Conservation (phyloP, 2,329 filamentous ascomycete species). For the Botryosphaeria agaves region DNA sequence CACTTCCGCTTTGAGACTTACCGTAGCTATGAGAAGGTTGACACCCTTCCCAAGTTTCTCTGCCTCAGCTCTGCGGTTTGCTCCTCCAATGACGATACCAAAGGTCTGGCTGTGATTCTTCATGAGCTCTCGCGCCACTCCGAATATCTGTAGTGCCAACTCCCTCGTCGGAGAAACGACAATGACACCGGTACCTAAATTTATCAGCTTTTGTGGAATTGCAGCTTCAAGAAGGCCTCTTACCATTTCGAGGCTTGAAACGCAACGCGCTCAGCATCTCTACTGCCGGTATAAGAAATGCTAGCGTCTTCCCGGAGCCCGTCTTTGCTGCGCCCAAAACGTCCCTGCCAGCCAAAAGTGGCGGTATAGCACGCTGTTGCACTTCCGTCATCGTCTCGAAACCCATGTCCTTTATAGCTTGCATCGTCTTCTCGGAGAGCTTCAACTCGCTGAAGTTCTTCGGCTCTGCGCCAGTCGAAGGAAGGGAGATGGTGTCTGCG, state of each 20-base stretch:
- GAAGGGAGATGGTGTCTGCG: conserved; percentile 36
- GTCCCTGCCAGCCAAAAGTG: conserved; percentile 74
- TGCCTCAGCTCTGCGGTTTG: conserved; percentile 76
- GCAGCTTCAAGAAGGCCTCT: conserved; percentile 2
- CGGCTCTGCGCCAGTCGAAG: conserved; percentile 42
- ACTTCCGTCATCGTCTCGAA: conserved; percentile 95
- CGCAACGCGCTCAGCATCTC: conserved; percentile 81
- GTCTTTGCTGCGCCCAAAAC: conserved; percentile 93
- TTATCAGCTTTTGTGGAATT: conserved; percentile 2
- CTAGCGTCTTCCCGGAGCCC: conserved; percentile 85
- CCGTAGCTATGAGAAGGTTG: conserved; percentile 84
- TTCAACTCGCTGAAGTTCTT: conserved; percentile 66
- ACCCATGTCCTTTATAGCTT: conserved; percentile 78
- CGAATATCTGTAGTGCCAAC: conserved; percentile 88
- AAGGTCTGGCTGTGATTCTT: conserved; percentile 86
- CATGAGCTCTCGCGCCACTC: conserved; percentile 86
- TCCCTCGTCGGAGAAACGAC: conserved; percentile 89
- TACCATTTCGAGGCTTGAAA: conserved; percentile 84
- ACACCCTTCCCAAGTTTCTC: conserved; percentile 91
- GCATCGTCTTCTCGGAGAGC: conserved; percentile 74
- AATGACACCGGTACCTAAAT: conserved; percentile 61
- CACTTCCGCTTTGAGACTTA: no score
- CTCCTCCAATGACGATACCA: conserved; percentile 90
- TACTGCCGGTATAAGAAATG: conserved; percentile 84
- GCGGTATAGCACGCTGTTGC: conserved; percentile 73